Evolutionary conservation across 495 filamentous ascomycete genomes (phyloP).

Genomic region (Xylaria palmicola): DNA sequence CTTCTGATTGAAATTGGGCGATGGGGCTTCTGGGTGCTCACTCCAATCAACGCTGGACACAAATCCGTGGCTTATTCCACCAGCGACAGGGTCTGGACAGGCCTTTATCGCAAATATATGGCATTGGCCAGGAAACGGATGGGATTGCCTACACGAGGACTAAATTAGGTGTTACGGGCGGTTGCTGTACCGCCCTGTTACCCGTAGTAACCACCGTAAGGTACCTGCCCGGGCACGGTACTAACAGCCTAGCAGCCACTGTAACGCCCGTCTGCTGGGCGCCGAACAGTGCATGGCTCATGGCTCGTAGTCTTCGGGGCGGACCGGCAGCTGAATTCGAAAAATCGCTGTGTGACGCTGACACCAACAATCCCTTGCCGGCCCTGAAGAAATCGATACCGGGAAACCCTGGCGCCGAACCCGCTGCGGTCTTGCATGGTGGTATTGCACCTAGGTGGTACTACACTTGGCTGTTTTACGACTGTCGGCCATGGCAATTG

Average conservation of each 20-base stretch:
- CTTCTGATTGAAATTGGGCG: conserved; percentile 15
- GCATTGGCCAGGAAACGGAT: conserved; percentile 20
- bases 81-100: conserved; percentile 8
- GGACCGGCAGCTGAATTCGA: conserved; percentile 7
- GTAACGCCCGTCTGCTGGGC: not conserved
- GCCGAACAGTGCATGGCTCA: not conserved
- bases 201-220: not conserved
- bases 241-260: not conserved
- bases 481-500: too few species aligned
- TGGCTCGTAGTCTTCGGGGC: not conserved
- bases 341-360: not conserved
- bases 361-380: not conserved
- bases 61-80: conserved; percentile 12
- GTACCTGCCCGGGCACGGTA: too few species aligned
- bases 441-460: too few species aligned
- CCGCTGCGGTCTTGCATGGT: not conserved
- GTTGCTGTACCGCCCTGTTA: not conserved
- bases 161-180: not conserved
- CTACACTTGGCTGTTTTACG: too few species aligned
- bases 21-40: conserved; percentile 8
- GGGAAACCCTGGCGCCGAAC: conserved; percentile 1
- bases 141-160: not conserved
- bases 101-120: conserved; percentile 1
- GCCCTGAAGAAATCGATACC: not conserved
- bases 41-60: conserved; percentile 16